phyloP scores from a whole-genome alignment of 2,329 filamentous ascomycete species.

The Hypoxylon sp. region DNA sequence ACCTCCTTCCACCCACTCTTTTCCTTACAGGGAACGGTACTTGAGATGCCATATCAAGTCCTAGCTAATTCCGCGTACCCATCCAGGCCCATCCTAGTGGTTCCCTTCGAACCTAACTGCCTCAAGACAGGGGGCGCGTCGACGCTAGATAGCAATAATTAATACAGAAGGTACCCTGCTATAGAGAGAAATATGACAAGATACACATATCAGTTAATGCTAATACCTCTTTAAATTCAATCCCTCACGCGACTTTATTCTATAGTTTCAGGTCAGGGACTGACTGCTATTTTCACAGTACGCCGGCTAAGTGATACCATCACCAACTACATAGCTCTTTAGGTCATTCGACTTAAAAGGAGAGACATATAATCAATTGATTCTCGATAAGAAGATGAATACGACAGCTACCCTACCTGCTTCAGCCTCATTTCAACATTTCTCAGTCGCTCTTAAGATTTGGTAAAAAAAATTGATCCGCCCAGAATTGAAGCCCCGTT shows the following conservation, averaged over 20 bases:
- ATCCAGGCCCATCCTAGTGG: background rate
- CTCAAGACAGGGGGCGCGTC: conserved; percentile 17
- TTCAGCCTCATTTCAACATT: conserved; percentile 39
- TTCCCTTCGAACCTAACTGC: conserved; percentile 5
- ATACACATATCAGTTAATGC: conserved; percentile 20
- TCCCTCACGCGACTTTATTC: conserved; percentile 34
- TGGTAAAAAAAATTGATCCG: conserved; percentile 25
- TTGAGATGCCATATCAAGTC: conserved; percentile 17
- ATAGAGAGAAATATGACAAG: conserved; percentile 5
- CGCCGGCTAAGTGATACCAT: conserved; percentile 1
- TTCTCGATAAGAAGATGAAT: background rate
- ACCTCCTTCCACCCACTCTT: conserved; percentile 21
- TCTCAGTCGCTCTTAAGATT: conserved; percentile 19
- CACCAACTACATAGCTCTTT: background rate
- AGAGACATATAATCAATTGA: background rate
- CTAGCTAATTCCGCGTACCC: conserved; percentile 20
- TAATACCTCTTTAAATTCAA: conserved; percentile 18
- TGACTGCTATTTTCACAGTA: conserved; percentile 22
- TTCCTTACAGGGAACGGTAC: conserved; percentile 12
- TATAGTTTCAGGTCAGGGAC: conserved; percentile 36
- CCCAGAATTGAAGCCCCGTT: conserved; percentile 30
- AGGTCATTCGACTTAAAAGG: background rate
- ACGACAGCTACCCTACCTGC: background rate
- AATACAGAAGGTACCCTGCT: conserved; percentile 32
- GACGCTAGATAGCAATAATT: conserved; percentile 23